phyloP scores from a whole-genome alignment of 75 land plant genomes.

The Picea sitchensis region DNA sequence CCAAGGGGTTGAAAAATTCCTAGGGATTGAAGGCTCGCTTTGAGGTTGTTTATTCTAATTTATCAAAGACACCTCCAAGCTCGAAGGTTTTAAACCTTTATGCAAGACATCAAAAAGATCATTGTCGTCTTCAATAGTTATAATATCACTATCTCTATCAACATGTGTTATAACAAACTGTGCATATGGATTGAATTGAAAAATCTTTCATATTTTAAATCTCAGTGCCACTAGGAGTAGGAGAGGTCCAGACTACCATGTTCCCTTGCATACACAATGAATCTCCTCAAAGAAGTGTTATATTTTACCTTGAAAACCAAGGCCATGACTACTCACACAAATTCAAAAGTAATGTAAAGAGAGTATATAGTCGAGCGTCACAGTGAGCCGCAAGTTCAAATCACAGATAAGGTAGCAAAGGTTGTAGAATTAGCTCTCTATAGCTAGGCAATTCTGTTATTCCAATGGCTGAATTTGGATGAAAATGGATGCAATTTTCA shows the following conservation, averaged over 20 bases:
- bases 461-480: too few relatives aligned
- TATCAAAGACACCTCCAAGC: constrained; percentile 36
- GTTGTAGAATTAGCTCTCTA: too few relatives aligned
- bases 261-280: constrained; percentile 22
- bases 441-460: too few relatives aligned
- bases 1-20: background rate
- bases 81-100: constrained; percentile 64
- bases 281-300: constrained; percentile 65
- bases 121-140: constrained; percentile 56
- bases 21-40: background rate
- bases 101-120: constrained; percentile 63
- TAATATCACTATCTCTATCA: constrained; percentile 72
- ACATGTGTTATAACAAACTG: constrained; percentile 50
- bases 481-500: too few relatives aligned
- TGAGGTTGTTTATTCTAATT: background rate
- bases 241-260: constrained; percentile 27
- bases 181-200: constrained; percentile 39
- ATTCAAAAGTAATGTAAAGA: too few relatives aligned
- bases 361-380: too few relatives aligned
- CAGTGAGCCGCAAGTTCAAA: too few relatives aligned
- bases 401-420: too few relatives aligned
- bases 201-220: constrained; percentile 38
- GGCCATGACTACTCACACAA: too few relatives aligned
- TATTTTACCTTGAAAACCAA: constrained; percentile 48
- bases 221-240: constrained; percentile 32